A percentile compares a stretch with the other conserved stretches of the same genome.
phyloP scores from a whole-genome alignment of 1,139 yeast genomes.

The Pichia sp. region DNA sequence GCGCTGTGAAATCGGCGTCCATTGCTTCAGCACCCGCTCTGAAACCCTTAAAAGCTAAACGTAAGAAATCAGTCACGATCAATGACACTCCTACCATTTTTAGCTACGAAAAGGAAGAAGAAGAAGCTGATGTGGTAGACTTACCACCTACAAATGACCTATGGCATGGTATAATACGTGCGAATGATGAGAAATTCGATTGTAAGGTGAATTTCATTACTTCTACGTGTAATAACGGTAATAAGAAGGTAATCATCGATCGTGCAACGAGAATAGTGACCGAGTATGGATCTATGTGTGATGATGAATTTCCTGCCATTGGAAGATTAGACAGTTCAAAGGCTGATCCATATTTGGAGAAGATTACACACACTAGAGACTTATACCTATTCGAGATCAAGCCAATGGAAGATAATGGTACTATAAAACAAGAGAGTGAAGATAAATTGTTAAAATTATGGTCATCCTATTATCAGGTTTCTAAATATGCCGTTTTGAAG shows the following conservation, averaged over 20 bases:
- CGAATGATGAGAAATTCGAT: conserved; percentile 16
- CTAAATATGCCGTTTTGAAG: conserved; percentile 47
- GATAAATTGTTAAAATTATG: conserved; percentile 41
- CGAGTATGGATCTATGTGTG: conserved; percentile 20
- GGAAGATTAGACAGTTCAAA: conserved; percentile 51
- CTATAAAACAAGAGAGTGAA: conserved; percentile 17
- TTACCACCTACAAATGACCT: conserved; percentile 4
- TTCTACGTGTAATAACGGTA: conserved; percentile 26
- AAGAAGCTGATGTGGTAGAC: conserved; percentile 2
- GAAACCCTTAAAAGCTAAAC: neutral
- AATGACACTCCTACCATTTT: neutral
- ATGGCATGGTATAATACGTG: conserved; percentile 19
- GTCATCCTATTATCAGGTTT: conserved; percentile 30
- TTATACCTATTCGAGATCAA: conserved; percentile 42
- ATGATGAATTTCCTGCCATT: conserved; percentile 38
- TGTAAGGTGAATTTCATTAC: conserved; percentile 38
- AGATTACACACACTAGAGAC: conserved; percentile 42
- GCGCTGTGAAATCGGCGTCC: too few relatives aligned
- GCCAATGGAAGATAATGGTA: conserved; percentile 16
- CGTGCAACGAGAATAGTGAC: conserved; percentile 27
- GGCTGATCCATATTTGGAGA: conserved; percentile 53
- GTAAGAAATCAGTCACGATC: neutral
- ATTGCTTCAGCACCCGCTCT: too few relatives aligned
- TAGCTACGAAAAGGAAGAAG: neutral
- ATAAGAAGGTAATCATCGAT: conserved; percentile 19